These are phyloP conservation scores for Pseudogymnoascus sp. DNA, from an alignment of 2,329 filamentous ascomycete species.

Conservation along the genomic window DNA sequence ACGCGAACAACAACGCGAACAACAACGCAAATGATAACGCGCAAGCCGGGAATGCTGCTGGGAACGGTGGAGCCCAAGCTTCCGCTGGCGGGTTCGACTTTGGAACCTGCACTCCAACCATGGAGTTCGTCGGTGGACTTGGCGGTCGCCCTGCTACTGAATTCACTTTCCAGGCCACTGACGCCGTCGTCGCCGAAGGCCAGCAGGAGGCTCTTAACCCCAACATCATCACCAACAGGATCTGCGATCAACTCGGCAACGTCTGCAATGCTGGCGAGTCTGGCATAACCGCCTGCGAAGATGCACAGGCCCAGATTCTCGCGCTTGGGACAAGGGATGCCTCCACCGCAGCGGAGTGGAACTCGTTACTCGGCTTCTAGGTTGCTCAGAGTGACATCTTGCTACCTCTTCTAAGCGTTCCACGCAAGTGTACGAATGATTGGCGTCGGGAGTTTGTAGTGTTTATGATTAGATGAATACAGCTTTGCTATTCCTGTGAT, in stretches of 20 bases:
- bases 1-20: constrained; percentile 13
- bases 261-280: constrained; percentile 55
- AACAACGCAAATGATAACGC: constrained; percentile 14
- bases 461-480: neutral
- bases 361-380: constrained; percentile 31
- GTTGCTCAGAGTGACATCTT: neutral
- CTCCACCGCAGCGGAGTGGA: constrained; percentile 39
- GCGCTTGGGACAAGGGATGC: constrained; percentile 41
- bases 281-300: constrained; percentile 44
- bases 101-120: constrained; percentile 41
- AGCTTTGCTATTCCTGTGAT: neutral
- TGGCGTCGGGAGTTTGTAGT: constrained; percentile 7
- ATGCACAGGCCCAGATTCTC: constrained; percentile 44
- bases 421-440: neutral
- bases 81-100: constrained; percentile 36
- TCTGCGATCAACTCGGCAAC: constrained; percentile 60
- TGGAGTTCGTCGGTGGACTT: constrained; percentile 48
- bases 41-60: constrained; percentile 19
- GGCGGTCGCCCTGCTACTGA: constrained; percentile 44
- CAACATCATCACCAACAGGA: constrained; percentile 64
- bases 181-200: constrained; percentile 49
- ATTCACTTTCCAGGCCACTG: constrained; percentile 60
- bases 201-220: constrained; percentile 63
- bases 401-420: neutral
- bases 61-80: neutral